Evolutionary conservation across 2,329 filamentous ascomycete species (phyloP).

Genomic region (Scytalidium sp.): DNA sequence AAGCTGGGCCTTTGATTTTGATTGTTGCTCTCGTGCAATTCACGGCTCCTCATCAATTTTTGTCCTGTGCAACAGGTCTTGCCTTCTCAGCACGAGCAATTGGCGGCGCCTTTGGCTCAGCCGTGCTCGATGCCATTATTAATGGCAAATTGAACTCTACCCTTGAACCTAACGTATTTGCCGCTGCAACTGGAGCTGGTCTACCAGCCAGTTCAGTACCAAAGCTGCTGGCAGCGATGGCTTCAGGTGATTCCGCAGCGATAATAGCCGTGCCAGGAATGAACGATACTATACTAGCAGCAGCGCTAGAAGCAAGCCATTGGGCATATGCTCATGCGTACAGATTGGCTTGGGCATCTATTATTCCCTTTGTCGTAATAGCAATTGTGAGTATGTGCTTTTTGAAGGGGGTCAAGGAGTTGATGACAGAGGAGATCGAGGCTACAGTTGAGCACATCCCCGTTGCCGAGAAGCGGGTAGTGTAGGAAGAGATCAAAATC

Average conservation of each 20-base stretch:
- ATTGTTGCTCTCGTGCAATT: slow-evolving; percentile 51
- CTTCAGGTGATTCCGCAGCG: slow-evolving; percentile 26
- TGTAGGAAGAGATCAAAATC: too few species aligned
- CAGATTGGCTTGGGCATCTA: slow-evolving; percentile 44
- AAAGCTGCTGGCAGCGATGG: slow-evolving; percentile 37
- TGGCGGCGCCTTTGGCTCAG: slow-evolving; percentile 51
- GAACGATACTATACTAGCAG: slow-evolving; percentile 33
- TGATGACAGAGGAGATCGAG: slow-evolving; percentile 54
- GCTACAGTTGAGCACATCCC: slow-evolving; percentile 50
- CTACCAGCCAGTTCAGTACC: slow-evolving; percentile 35
- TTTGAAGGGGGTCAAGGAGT: slow-evolving; percentile 44
- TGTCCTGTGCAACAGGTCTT: slow-evolving; percentile 51
- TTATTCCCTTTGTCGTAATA: slow-evolving; percentile 50
- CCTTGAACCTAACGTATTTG: slow-evolving; percentile 36
- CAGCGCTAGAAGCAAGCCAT: slow-evolving; percentile 37
- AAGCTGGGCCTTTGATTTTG: slow-evolving; percentile 46
- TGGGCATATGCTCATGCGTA: slow-evolving; percentile 46
- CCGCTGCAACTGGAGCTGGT: slow-evolving; percentile 39
- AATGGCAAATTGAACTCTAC: slow-evolving; percentile 40
- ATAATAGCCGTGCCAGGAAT: slow-evolving; percentile 32
- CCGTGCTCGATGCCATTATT: slow-evolving; percentile 49
- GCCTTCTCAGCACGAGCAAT: slow-evolving; percentile 51
- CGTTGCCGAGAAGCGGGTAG: too few species aligned
- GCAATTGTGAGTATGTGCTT: slow-evolving; percentile 40
- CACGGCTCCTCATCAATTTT: slow-evolving; percentile 48